phyloP scores from a whole-genome alignment of 176 grass and related monocot genomes.

The Bolboschoenus planiculmis region DNA sequence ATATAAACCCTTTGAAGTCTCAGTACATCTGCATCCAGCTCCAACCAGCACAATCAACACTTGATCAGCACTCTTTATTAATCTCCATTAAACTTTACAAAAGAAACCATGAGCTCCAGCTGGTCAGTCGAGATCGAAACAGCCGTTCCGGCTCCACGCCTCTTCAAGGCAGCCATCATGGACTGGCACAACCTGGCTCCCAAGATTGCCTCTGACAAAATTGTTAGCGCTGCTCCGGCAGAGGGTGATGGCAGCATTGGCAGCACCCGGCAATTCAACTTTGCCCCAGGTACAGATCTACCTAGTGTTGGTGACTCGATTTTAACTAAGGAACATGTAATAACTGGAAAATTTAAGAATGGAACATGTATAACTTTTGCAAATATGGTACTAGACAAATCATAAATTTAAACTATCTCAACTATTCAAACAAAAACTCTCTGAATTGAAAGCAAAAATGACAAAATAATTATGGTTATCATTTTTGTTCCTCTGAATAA shows the following conservation, averaged over 20 bases:
- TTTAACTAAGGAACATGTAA: too few species aligned
- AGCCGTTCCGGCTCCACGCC: constrained; percentile 33
- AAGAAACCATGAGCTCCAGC: constrained; percentile 3
- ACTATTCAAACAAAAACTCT: not conserved
- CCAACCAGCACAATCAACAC: not conserved
- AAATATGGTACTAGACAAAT: too few species aligned
- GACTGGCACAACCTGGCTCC: constrained; percentile 74
- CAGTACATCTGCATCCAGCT: not conserved
- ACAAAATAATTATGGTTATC: not conserved
- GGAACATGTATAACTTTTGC: too few species aligned
- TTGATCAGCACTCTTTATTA: not conserved
- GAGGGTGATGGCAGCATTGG: constrained; percentile 42
- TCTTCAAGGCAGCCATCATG: constrained; percentile 58
- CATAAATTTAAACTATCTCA: too few species aligned
- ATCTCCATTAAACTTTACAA: not conserved
- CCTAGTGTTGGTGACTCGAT: too few species aligned
- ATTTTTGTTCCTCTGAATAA: not conserved
- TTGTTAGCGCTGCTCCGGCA: constrained; percentile 35
- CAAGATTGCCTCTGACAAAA: constrained; percentile 41
- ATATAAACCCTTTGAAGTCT: constrained; percentile 25
- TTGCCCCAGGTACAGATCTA: constrained; percentile 48
- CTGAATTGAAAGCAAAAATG: not conserved
- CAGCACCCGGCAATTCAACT: constrained; percentile 67
- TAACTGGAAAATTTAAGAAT: too few species aligned
- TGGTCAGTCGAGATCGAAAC: constrained; percentile 44